Base-by-base conservation (phyloP, 495 filamentous ascomycete species). In the Xylaria telfairii region DNA sequence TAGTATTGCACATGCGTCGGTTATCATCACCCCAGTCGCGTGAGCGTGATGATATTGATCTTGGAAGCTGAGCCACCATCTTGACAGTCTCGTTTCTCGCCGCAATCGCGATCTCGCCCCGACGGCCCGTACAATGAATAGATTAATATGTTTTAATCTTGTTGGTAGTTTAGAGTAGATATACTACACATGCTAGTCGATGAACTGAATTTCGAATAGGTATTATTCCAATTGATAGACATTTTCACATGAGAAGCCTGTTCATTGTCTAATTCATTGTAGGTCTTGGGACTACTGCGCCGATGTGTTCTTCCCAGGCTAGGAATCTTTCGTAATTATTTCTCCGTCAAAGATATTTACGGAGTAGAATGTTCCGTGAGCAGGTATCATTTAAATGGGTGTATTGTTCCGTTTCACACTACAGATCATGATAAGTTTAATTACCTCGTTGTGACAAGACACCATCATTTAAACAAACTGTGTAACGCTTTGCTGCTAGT, bases 361-460 rank as follows among this genome's bases (percentile, higher is more conserved):
- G 62, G 62, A 65, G 24, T 9, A 34, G 42, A 28, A 49, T 65
- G 42, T 6, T 65, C 62, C 62, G 62, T 26, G 39, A 4, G 13
- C 13, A 42, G 39, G 39, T 26, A 44, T 44, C 21, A 39, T 15
- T 44, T 63, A 19, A 19, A 61, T 61, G n/a, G 57, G 37, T 41
- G 37, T 41, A 41, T 41, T 10, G 21, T 41, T 61, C 57, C 34
- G 57, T 57, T 24, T 46, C 41, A 28, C 12, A 46, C 46, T 47
- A 41, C 41, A 62, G 21, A 62, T 44, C 56, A 44, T 15, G 13
- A 28, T 15, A 26, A 5, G 30, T 21, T 39, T 60, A 21, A 60
- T 60, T 62, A 15, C 37, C n/a, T 62, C 34, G 44, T 41, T 42
- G 37, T 26, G 59, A 28, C 21, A 24, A 44, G 60, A 41, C 60